A percentile compares a stretch with the other conserved stretches of the same genome.
phyloP scores from a whole-genome alignment of 1,139 yeast species.

The Saccharomyces hybrid region DNA sequence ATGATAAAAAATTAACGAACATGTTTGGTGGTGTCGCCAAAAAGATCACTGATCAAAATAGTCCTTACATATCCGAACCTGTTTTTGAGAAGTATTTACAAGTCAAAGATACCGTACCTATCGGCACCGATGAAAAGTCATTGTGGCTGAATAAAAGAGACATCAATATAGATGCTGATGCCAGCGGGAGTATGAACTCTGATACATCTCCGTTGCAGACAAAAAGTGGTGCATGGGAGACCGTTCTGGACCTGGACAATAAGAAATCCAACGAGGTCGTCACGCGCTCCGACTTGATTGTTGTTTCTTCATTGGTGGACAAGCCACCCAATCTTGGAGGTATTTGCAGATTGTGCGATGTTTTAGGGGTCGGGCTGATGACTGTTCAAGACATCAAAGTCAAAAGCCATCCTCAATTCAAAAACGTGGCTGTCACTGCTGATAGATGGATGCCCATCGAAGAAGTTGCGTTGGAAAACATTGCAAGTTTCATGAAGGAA shows the following conservation, averaged over 20 bases:
- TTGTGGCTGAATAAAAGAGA: constrained; percentile 25
- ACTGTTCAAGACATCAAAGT: constrained; percentile 67
- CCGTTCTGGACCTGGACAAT: constrained; percentile 51
- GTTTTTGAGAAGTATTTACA: constrained; percentile 36
- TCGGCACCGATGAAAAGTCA: constrained; percentile 45
- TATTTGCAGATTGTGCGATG: constrained; percentile 86
- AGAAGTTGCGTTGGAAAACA: constrained; percentile 56
- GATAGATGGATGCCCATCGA: constrained; percentile 93
- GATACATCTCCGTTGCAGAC: constrained; percentile 62
- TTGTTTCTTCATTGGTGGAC: constrained; percentile 82
- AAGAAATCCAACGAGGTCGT: constrained; percentile 17
- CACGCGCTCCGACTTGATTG: constrained; percentile 55
- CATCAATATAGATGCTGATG: constrained; percentile 4
- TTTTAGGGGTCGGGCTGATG: constrained; percentile 77
- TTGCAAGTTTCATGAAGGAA: constrained; percentile 47
- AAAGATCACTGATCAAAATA: constrained; percentile 40
- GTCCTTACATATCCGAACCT: constrained; percentile 41
- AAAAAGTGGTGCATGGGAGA: constrained; percentile 83
- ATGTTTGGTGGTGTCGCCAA: constrained; percentile 70
- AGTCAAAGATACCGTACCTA: constrained; percentile 32
- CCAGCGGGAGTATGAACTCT: constrained; percentile 8
- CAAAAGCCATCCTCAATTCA: constrained; percentile 61
- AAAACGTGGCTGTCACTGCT: constrained; percentile 86
- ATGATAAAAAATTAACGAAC: constrained; percentile 56
- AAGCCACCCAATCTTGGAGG: constrained; percentile 93